Evolutionary conservation across 2,329 filamentous ascomycete genomes (phyloP), one percentile per base, ranked within the genome.

Genomic region (Paecilomyces fulvus): DNA sequence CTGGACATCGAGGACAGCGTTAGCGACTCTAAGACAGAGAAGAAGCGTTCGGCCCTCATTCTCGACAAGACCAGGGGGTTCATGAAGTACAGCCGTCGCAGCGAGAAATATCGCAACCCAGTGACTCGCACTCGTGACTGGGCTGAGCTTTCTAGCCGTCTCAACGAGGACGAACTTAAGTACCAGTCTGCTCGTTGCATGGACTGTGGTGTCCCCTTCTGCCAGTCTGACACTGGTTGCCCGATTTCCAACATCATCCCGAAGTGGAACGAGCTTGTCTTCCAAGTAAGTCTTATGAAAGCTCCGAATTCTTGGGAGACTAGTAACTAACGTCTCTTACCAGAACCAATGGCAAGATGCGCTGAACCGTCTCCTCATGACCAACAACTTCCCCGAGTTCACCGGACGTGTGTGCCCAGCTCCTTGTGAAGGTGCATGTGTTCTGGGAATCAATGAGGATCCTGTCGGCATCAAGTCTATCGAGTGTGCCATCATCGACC

Each of bases 141-240:
- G 92, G 88, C 88, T 46, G 92, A 97, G 76, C 82, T 97, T 51
- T 94, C 87, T 58, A 84, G 84, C 67, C 88, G 92, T 57, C 82
- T 97, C 52, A 90, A 89, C 62, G 91, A 96, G 74, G 92, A 96
- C 64, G 91, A 96, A 77, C 84, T 96, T 62, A 96, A 96, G 79
- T 96, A 95, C 70, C 92, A 97, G 75, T 88, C 91, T 51, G 92
- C 92, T 59, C 89, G 92, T 62, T 97, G 92, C 80, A 97, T 97
- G 92, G 92, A 97, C 77, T 97, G 92, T 60, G 92, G 92, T 83
- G 92, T 97, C 59, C 92, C 92, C 1, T 97, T 97, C 82, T 97
- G 92, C 67, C 92, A 97, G 74, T 96, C 91, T 20, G 92, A 97
- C 65, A 91, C 89, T 61, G 92, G 92, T 52, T 97, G 92, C 71